These are phyloP conservation scores for Pythium graminicola DNA, from an alignment of 352 stramenopile genomes.

Conservation along the genomic window DNA sequence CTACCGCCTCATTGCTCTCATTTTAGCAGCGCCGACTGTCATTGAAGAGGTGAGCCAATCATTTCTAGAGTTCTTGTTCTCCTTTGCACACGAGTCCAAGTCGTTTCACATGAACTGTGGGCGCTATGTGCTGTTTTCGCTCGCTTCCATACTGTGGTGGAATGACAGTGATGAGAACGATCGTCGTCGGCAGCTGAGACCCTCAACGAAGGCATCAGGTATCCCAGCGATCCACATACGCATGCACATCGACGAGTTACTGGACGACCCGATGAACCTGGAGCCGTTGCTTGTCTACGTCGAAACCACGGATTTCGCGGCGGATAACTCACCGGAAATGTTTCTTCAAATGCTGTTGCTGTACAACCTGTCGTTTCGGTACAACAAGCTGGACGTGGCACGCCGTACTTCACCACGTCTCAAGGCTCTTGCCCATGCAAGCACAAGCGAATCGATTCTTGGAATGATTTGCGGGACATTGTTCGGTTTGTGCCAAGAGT, in stretches of 20 bases:
- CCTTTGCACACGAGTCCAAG: conserved; percentile 31
- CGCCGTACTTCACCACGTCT: conserved; percentile 30
- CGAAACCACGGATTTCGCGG: conserved; percentile 25
- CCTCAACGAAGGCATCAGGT: not conserved
- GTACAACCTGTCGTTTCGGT: conserved; percentile 71
- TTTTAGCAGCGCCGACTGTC: conserved; percentile 43
- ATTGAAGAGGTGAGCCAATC: conserved; percentile 34
- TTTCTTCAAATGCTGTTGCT: conserved; percentile 63
- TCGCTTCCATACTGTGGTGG: conserved; percentile 61
- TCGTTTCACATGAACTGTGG: conserved; percentile 17
- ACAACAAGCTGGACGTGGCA: conserved; percentile 48
- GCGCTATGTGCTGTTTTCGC: conserved; percentile 53
- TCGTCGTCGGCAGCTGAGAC: not conserved
- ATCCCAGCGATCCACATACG: not conserved
- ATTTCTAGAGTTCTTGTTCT: conserved; percentile 52
- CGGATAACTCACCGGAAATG: conserved; percentile 33
- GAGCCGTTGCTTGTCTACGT: conserved; percentile 47
- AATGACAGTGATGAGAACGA: conserved; percentile 27
- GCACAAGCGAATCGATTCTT: conserved; percentile 21
- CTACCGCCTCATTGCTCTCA: conserved; percentile 47
- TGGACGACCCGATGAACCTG: conserved; percentile 41
- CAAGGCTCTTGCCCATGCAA: conserved; percentile 22
- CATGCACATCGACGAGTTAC: conserved; percentile 32
- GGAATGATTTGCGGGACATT: conserved; percentile 41
- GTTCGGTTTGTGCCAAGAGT: conserved; percentile 65